Percentiles rank a stretch among this genome's conserved stretches.
Conservation (phyloP, 345 rosid species). For the Carallia brachiata region DNA sequence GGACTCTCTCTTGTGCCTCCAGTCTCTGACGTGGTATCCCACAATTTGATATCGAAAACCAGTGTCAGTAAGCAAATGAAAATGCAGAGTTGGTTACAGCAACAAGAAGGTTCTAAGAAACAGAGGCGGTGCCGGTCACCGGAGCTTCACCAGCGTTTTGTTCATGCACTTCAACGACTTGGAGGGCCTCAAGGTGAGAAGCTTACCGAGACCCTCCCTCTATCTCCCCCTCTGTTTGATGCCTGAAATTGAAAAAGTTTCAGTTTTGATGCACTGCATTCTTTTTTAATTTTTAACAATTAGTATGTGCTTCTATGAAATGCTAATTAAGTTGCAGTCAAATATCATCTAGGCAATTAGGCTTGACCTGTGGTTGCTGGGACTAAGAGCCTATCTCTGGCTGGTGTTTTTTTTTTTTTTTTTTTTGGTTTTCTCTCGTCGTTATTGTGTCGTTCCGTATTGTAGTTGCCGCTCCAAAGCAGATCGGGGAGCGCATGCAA, state of each 20-base stretch:
- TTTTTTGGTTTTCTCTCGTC: too few species aligned
- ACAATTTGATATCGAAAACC: slow-evolving; percentile 16
- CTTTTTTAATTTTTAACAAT: too few species aligned
- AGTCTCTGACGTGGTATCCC: slow-evolving; percentile 28
- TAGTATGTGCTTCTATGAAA: too few species aligned
- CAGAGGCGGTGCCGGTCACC: slow-evolving; percentile 81
- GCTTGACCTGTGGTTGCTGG: too few species aligned
- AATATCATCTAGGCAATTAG: too few species aligned
- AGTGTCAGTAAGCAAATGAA: slow-evolving; percentile 21
- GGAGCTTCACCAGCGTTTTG: slow-evolving; percentile 67
- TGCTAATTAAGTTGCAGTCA: too few species aligned
- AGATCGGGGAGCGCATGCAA: slow-evolving; percentile 28
- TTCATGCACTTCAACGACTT: slow-evolving; percentile 64
- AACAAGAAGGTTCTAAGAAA: slow-evolving; percentile 46
- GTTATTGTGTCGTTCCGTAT: slow-evolving; percentile 3
- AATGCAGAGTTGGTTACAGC: slow-evolving; percentile 22
- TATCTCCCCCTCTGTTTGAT: background rate
- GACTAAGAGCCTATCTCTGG: too few species aligned
- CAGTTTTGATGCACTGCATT: background rate
- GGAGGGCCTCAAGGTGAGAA: slow-evolving; percentile 70
- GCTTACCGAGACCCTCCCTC: background rate
- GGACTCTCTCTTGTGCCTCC: slow-evolving; percentile 43
- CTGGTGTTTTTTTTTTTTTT: too few species aligned
- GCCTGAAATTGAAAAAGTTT: background rate
- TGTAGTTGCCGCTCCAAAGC: slow-evolving; percentile 29